Evolutionary conservation across 2,329 filamentous ascomycete genomes (phyloP), one percentile per base, ranked within the genome.

Genomic region (Fusarium pininemorale): DNA sequence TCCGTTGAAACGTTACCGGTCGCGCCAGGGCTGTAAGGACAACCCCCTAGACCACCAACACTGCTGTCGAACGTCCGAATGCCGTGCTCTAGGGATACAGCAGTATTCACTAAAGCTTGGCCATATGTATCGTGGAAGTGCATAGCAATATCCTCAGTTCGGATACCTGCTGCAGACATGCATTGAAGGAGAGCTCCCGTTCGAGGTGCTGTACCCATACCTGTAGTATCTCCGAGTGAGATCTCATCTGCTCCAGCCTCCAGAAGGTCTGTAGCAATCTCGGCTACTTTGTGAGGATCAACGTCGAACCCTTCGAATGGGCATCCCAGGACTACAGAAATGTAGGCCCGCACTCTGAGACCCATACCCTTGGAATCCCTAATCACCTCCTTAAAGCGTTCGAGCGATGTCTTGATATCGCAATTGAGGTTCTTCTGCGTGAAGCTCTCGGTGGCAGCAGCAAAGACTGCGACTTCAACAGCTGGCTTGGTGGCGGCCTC

Each of bases 121-220:
- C 94, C 94, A 79, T 95, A 96, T 3, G 94, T 97, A 79, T 97
- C 94, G 81, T 97, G 94, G 78, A 97, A 96, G 82, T 97, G 94
- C 84, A 95, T 90, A 0, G 93, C 93, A 16, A 97, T 83, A 77
- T 93, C 91, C 76, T 91, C 90, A 62, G 87, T 88, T 26, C 91
- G 87, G 24, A 97, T 87, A 1, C 91, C 92, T 4, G 92, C 92
- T 3, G 90, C 88, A 14, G 86, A 82, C 82, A 94, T 84, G 63
- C 91, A 91, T 72, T 87, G 87, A 66, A 95, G 85, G 53, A 95
- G 84, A 63, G 90, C 88, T 63, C 86, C 84, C 6, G 92, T 94
- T 63, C 90, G 86, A 24, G 91, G 91, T n/a, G 91, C 91, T 0
- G 94, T 97, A 38, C 95, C 95, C 89, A 97, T 95, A 24, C 95